Evolutionary conservation across 768 basidiomycete species (phyloP).

Genomic region (Flagelloscypha sp.): DNA sequence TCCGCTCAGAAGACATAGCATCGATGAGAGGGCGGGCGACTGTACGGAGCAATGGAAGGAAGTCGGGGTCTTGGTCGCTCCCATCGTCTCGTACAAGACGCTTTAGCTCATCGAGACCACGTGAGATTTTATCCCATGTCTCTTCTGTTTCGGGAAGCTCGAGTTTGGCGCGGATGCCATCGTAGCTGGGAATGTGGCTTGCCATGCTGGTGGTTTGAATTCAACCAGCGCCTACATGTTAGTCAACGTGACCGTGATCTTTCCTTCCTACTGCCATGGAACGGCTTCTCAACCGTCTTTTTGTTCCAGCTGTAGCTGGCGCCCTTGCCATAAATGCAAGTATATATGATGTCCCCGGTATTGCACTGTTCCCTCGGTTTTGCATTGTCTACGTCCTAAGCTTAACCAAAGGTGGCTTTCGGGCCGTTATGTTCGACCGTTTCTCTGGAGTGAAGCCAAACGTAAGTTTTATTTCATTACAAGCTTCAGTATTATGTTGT

Average conservation of each 20-base stretch:
- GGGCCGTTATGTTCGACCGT: conserved; percentile 97
- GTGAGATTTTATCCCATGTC: conserved; percentile 64
- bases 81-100: conserved; percentile 44
- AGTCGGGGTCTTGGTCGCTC: conserved; percentile 40
- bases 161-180: too few species aligned
- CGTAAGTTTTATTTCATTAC: conserved; percentile 31
- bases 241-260: background rate
- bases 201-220: too few species aligned
- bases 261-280: conserved; percentile 31
- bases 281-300: conserved; percentile 7
- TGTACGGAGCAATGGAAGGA: conserved; percentile 42
- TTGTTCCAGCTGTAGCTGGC: conserved; percentile 33
- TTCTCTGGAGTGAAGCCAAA: conserved; percentile 84
- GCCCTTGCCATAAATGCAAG: conserved; percentile 38
- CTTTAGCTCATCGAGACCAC: conserved; percentile 38
- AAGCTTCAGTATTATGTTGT: background rate
- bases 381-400: conserved; percentile 49
- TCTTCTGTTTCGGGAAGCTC: conserved; percentile 70
- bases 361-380: conserved; percentile 35
- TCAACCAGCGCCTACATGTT: background rate
- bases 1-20: conserved; percentile 67
- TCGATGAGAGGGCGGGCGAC: conserved; percentile 45
- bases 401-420: too few species aligned
- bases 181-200: too few species aligned
- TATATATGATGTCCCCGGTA: conserved; percentile 70